These are phyloP conservation scores for Apiospora arundinis DNA, from an alignment of 2,329 filamentous ascomycete genomes.

Conservation along the genomic window DNA sequence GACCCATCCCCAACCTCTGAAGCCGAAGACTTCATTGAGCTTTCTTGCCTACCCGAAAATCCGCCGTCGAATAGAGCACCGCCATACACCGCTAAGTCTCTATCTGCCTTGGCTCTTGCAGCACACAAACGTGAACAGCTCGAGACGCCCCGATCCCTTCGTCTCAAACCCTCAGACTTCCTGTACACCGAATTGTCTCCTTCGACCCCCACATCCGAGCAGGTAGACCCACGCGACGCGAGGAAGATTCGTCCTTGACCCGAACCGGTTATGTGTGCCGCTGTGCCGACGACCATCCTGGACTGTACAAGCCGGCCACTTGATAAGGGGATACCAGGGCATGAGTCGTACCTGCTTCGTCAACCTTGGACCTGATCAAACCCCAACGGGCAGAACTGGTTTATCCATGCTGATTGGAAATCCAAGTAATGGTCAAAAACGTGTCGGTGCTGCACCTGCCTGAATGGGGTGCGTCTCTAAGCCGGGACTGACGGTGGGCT, in stretches of 20 bases:
- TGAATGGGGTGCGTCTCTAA: not conserved
- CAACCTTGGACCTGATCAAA: not conserved
- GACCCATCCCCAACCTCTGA: not conserved
- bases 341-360: not conserved
- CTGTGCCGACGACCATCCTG: constrained; percentile 1
- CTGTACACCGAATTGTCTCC: not conserved
- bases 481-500: not conserved
- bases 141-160: not conserved
- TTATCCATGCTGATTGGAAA: not conserved
- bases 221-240: not conserved
- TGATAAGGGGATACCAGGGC: not conserved
- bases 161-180: not conserved
- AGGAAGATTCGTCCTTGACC: not conserved
- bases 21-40: too few relatives aligned
- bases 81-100: too few relatives aligned
- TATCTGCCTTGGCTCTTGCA: not conserved
- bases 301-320: not conserved
- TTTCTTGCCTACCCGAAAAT: too few relatives aligned
- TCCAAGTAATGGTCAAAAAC: not conserved
- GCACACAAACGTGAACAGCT: not conserved
- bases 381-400: not conserved
- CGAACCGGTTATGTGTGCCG: not conserved
- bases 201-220: not conserved
- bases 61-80: not conserved
- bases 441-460: constrained; percentile 5